phyloP scores from a whole-genome alignment of 495 filamentous ascomycete species.

The Evansstolkia leycettana region DNA sequence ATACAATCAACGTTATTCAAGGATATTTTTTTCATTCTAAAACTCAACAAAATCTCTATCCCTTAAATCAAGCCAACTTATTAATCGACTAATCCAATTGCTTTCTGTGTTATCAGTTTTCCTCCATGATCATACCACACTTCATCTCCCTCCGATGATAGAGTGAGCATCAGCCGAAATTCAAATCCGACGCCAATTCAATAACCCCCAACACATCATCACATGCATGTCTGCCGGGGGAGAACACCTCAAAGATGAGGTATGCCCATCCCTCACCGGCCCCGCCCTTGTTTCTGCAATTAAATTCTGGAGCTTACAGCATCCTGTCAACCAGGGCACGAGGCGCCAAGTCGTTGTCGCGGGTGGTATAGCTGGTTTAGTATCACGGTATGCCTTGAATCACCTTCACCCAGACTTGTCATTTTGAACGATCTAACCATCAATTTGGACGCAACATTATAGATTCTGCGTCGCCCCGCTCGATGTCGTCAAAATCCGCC shows the following conservation, averaged over 20 bases:
- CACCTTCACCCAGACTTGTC: not conserved
- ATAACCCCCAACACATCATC: not conserved
- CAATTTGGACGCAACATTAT: too few species aligned
- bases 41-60: too few species aligned
- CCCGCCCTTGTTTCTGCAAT: too few species aligned
- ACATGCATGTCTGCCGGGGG: conserved; percentile 63
- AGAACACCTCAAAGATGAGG: conserved; percentile 81
- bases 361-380: conserved; percentile 76
- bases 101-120: too few species aligned
- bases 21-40: too few species aligned
- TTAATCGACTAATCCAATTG: too few species aligned
- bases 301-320: not conserved
- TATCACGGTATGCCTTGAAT: conserved; percentile 48
- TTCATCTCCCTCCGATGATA: too few species aligned
- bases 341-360: conserved; percentile 69
- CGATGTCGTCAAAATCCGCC: conserved; percentile 93
- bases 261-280: conserved; percentile 14
- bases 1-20: too few species aligned
- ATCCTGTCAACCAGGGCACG: conserved; percentile 42
- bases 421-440: too few species aligned
- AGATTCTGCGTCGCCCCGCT: conserved; percentile 87
- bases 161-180: too few species aligned
- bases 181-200: not conserved
- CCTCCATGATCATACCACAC: too few species aligned
- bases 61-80: too few species aligned